Percentiles rank a stretch among this genome's conserved stretches.
Conservation (phyloP, 805 yeast genomes). For the Spathaspora girioi region DNA sequence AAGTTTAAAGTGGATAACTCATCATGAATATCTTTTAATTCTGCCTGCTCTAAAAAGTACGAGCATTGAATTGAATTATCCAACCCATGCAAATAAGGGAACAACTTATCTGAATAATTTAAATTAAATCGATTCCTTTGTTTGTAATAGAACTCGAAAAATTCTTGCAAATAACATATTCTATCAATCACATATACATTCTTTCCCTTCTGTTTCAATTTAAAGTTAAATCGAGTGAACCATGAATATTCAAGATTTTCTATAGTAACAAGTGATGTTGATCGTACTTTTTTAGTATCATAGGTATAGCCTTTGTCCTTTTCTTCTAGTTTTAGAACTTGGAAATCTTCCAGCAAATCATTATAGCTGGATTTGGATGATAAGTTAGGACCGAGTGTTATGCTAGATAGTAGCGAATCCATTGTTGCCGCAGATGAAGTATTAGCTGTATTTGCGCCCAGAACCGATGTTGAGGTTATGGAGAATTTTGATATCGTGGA, state of each 20-base stretch:
- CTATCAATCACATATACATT: slow-evolving; percentile 5
- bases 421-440: not conserved
- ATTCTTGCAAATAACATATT: not conserved
- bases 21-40: not conserved
- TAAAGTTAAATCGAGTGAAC: slow-evolving; percentile 4
- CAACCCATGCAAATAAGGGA: slow-evolving; percentile 36
- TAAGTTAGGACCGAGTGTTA: not conserved
- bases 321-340: not conserved
- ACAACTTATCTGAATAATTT: slow-evolving; percentile 11
- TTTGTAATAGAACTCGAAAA: slow-evolving; percentile 7
- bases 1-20: not conserved
- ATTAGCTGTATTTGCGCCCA: not conserved
- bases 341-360: not conserved
- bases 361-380: not conserved
- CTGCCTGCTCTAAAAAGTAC: slow-evolving; percentile 14
- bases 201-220: not conserved
- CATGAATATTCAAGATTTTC: not conserved
- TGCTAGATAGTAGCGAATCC: not conserved
- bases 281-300: not conserved
- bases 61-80: slow-evolving; percentile 22
- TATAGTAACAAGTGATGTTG: not conserved
- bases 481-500: slow-evolving; percentile 1
- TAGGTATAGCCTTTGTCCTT: not conserved
- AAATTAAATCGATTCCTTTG: slow-evolving; percentile 1
- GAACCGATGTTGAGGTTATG: not conserved